phyloP scores from a whole-genome alignment of 441 rosid genomes.

The Adansonia grandidieri region DNA sequence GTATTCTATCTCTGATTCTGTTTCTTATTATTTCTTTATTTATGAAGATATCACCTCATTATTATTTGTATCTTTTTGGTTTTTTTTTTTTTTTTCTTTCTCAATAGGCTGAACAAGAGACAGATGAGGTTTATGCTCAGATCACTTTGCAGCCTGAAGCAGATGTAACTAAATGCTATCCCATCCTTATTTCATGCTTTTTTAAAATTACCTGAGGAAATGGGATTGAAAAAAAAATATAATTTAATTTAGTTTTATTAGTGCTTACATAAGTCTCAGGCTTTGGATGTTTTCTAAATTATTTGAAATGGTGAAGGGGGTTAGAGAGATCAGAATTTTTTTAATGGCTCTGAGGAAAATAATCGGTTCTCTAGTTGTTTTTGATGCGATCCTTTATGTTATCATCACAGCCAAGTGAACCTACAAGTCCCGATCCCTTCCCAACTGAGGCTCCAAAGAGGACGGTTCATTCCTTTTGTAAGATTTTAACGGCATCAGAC shows the following conservation, averaged over 20 bases:
- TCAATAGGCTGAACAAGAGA: slow-evolving; percentile 81
- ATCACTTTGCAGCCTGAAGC: slow-evolving; percentile 75
- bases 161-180: slow-evolving; percentile 50
- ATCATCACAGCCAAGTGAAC: slow-evolving; percentile 65
- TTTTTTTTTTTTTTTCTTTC: no score
- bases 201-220: slow-evolving; percentile 1
- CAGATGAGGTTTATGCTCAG: slow-evolving; percentile 94
- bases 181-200: background rate
- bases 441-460: slow-evolving; percentile 54
- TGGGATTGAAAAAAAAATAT: background rate
- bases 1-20: slow-evolving; percentile 39
- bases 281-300: slow-evolving; percentile 4
- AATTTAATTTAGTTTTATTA: background rate
- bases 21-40: background rate
- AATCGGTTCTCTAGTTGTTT: background rate
- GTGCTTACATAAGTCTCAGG: background rate
- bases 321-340: background rate
- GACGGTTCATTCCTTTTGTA: slow-evolving; percentile 72
- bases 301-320: no score
- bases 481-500: slow-evolving; percentile 93
- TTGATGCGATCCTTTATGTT: no score
- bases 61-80: background rate
- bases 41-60: background rate
- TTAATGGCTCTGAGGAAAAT: background rate
- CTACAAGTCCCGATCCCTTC: slow-evolving; percentile 59